Percentiles rank a stretch among this genome's conserved stretches.
These are phyloP conservation scores for Xylariaceae sp. DNA, from an alignment of 2,329 filamentous ascomycete genomes.

Conservation along the genomic window DNA sequence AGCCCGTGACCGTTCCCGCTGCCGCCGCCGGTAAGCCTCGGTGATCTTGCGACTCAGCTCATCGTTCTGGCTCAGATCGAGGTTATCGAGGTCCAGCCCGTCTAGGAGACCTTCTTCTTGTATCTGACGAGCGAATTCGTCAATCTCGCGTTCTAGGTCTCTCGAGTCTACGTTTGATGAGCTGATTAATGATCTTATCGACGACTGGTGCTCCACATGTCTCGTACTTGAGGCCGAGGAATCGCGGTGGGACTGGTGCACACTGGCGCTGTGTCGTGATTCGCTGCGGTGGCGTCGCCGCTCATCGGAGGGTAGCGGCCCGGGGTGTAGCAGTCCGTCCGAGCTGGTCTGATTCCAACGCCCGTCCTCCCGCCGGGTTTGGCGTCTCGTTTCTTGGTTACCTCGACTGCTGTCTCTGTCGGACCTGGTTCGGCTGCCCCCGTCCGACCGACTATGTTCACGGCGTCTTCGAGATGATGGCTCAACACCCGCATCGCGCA, in stretches of 20 bases:
- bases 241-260: slow-evolving; percentile 40
- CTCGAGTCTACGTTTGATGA: slow-evolving; percentile 70
- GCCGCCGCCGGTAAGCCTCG: slow-evolving; percentile 76
- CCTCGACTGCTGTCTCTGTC: slow-evolving; percentile 29
- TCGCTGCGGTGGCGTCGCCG: slow-evolving; percentile 42
- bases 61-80: slow-evolving; percentile 79
- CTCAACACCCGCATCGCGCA: slow-evolving; percentile 60
- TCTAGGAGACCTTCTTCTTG: slow-evolving; percentile 82
- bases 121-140: slow-evolving; percentile 86
- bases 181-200: slow-evolving; percentile 78
- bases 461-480: slow-evolving; percentile 30
- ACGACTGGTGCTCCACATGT: slow-evolving; percentile 84
- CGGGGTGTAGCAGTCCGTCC: slow-evolving; percentile 38
- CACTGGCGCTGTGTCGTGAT: slow-evolving; percentile 41
- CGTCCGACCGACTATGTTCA: slow-evolving; percentile 32
- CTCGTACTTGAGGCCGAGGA: slow-evolving; percentile 41
- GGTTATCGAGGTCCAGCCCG: slow-evolving; percentile 81
- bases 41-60: slow-evolving; percentile 88
- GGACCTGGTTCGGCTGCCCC: slow-evolving; percentile 32
- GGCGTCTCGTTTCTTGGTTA: slow-evolving; percentile 28
- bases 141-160: slow-evolving; percentile 82
- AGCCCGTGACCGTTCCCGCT: slow-evolving; percentile 56
- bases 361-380: slow-evolving; percentile 31
- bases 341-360: slow-evolving; percentile 31
- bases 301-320: slow-evolving; percentile 34